Base-by-base conservation (phyloP, 2,329 filamentous ascomycete genomes). In the Aspergillus sp. region DNA sequence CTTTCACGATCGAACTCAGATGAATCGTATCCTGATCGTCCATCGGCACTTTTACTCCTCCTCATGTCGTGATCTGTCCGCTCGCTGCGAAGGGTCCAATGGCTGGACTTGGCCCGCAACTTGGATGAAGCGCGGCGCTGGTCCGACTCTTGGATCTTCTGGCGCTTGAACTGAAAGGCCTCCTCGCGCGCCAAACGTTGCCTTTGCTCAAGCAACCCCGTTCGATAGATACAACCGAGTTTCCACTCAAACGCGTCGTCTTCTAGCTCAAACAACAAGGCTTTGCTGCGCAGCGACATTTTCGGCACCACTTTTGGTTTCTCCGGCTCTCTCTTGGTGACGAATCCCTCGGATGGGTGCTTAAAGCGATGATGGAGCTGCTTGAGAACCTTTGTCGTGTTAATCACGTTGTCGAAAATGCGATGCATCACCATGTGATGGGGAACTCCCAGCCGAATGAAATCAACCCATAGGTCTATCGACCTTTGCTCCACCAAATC, bases 221-320 rank as follows among this genome's bases (percentile, higher is more conserved):
- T 77, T 19, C 89, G 79, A 57, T 96, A 98, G 32, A 98, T 98
- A 52, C 86, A 79, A 11, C 88, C 86, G 7, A 98, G 68, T 55
- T 95, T 96, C 84, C 88, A 98, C 57, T 98, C 91, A 50, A 98
- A 98, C 0, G 85, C 81, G 30, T 91, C 89, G 55, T 98, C 91
- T 60, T 98, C 91, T 22, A 98, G 69, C 52, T 96, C 89, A 37
- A 98, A 89, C 2, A 94, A 64, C 15, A 98, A 69, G 4, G 82
- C 83, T 47, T 83, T 82, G 34, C 81, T 82, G 32, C 86, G 77
- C 7, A 98, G 45, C 0, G 86, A 89, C 14, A 98, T 68, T 51
- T 84, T 89, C 1, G 91, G 91, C 0, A 98, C 78, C 28, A 75
- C 68, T 55, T 93, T 96, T 1, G 93, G 86, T 0, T 73, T 80